phyloP scores from a whole-genome alignment of 768 basidiomycete species.

The Trametes villosa region DNA sequence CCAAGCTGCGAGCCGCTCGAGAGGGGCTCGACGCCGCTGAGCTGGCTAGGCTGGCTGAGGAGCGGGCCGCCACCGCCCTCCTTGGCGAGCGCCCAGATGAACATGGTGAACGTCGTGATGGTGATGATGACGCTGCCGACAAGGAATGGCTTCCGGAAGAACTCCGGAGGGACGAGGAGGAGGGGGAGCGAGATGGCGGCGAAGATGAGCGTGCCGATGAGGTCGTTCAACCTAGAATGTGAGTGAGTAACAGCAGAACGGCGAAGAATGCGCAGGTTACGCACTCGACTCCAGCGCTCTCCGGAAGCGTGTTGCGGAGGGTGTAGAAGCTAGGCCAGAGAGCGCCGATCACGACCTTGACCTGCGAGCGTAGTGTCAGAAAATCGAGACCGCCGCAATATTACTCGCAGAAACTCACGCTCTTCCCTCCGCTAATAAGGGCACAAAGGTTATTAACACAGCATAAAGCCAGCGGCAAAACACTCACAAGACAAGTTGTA shows the following conservation, averaged over 20 bases:
- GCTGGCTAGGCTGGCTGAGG: conserved; percentile 12
- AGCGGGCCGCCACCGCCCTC: conserved; percentile 26
- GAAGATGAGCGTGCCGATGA: conserved; percentile 24
- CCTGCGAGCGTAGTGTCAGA: not conserved
- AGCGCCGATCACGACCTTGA: conserved; percentile 25
- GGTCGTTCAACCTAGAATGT: conserved; percentile 14
- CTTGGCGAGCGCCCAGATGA: conserved; percentile 27
- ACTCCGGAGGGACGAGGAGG: conserved; percentile 29
- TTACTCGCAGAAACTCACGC: not conserved
- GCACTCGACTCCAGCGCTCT: conserved; percentile 24
- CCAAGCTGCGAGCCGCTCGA: conserved; percentile 13
- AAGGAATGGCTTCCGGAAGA: conserved; percentile 28
- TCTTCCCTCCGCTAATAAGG: conserved; percentile 11
- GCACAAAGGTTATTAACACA: not conserved
- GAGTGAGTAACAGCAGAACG: not conserved
- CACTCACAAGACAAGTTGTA: conserved; percentile 24
- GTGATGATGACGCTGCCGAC: conserved; percentile 22
- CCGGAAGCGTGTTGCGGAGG: conserved; percentile 23
- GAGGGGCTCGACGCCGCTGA: conserved; percentile 14
- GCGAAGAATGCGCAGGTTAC: not conserved
- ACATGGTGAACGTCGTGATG: conserved; percentile 17
- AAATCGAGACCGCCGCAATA: not conserved
- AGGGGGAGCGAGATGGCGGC: conserved; percentile 27
- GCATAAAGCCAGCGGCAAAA: too few relatives aligned
- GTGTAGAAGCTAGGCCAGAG: conserved; percentile 27